Evolutionary conservation across 2,329 filamentous ascomycete genomes (phyloP), one percentile per base, ranked within the genome.

Genomic region (Alternaria metachromatica): DNA sequence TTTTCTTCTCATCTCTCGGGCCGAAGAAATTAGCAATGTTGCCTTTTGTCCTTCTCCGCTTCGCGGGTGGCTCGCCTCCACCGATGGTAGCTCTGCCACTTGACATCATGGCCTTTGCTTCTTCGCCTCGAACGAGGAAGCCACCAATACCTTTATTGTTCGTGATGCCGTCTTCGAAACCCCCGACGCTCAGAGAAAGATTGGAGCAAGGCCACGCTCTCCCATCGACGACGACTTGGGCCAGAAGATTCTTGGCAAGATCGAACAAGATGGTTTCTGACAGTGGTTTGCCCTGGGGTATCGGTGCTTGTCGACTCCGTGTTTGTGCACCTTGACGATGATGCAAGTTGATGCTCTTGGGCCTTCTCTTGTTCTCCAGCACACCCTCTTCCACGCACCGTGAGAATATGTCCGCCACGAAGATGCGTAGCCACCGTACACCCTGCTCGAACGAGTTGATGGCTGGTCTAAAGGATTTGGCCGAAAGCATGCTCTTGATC

Each of bases 401-500:
- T 58, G 92, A 90, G 80, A 92, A 96, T 55, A 99, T 97, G 77
- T 99, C 96, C 1, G 93, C 92, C 5, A 88, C 89, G 78, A 98
- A 98, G 58, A 99, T 97, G 11, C 90, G 87, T 43, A 99, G 84
- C 96, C 96, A 99, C 64, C 89, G 90, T 23, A 87, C 84, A 1
- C 90, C 95, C 77, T 97, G 92, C 21, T 96, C 93, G 18, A 88
- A 82, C 3, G 86, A 90, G 70, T 89, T 92, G 76, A 98, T 95
- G 60, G 87, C 89, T 0, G 96, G 96, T 25, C 92, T 87, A 75
- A 99, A 99, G 0, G 94, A 96, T 78, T 99, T 99, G 20, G 96
- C 94, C 2, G 94, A 97, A 13, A 98, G 85, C 94, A 99, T 98
- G 15, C 92, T 96, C 79, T 98, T 97, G 83, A 97, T 97, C 74